Base-by-base conservation (phyloP, 495 filamentous ascomycete genomes). In the Penicillium samsonianum region DNA sequence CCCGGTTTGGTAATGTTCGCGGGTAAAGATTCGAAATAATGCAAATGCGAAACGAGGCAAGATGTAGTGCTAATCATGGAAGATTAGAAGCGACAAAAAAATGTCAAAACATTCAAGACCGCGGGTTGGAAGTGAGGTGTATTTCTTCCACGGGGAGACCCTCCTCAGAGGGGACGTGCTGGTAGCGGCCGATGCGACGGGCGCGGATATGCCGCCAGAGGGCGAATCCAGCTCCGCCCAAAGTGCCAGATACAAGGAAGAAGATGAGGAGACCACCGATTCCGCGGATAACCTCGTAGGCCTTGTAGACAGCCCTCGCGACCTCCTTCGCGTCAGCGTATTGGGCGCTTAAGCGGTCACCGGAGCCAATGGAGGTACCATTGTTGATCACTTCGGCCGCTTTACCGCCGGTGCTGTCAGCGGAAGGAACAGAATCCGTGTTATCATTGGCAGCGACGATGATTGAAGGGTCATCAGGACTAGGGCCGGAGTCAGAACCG, bases 261-360 rank as follows among this genome's bases (percentile, higher is more conserved):
- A 74, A 64, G 30, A 77, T 66, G 42, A 77, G 48, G 0, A 77
- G 50, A 33, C 65, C 65, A 4, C 72, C 70, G 0, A 75, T 61
- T 19, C 66, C 71, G 45, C 63, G 68, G 23, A 77, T 67, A 37
- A 77, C 60, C 11, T 75, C 69, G 59, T 67, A 73, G 12, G 74
- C 74, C 61, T 64, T 66, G 58, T 57, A 62, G 12, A 69, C 66
- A 3, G 69, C 61, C 40, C 73, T 65, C 42, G 72, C 70, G 6
- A 68, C 68, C 40, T 70, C 68, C 38, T 74, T 67, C 9, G 70
- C 61, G 25, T 71, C 62, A 19, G 64, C 49, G 48, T 66, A 62
- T 1, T 59, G 31, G 12, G 47, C 31, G 33, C 26, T 30, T 11
- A 31, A 40, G 14, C 37, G 45, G 30, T 55, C 52, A 12, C 31